Percentiles rank a stretch among this genome's conserved stretches.
phyloP scores from a whole-genome alignment of 495 filamentous ascomycete species.

The Penicillium robsamsonii region DNA sequence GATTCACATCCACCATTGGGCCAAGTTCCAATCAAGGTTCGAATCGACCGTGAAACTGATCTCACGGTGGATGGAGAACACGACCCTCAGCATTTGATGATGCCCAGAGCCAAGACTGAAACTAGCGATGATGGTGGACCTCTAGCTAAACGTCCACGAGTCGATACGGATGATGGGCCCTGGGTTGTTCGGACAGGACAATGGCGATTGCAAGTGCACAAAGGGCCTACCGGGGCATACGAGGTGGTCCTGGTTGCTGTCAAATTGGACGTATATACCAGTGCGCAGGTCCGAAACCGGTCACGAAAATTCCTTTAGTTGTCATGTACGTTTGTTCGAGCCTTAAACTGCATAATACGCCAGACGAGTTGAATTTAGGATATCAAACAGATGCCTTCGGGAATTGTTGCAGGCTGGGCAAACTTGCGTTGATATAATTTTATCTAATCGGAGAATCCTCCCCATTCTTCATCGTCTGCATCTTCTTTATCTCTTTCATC shows the following conservation, averaged over 20 bases:
- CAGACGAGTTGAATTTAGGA: not conserved
- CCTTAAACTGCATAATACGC: not conserved
- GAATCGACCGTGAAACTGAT: conserved; percentile 63
- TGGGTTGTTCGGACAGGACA: conserved; percentile 79
- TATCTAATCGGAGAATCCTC: conserved; percentile 47
- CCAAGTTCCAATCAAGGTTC: conserved; percentile 54
- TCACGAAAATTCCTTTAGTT: conserved; percentile 60
- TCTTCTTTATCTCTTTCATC: conserved; percentile 21
- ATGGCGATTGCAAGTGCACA: conserved; percentile 75
- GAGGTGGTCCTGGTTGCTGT: conserved; percentile 69
- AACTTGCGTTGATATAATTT: conserved; percentile 10
- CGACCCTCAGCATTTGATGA: conserved; percentile 5
- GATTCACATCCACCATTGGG: conserved; percentile 12
- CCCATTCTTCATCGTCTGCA: conserved; percentile 42
- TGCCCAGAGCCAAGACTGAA: conserved; percentile 9
- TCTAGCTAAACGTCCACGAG: conserved; percentile 51
- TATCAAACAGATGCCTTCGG: conserved; percentile 11
- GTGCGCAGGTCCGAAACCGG: conserved; percentile 66
- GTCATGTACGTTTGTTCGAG: not conserved
- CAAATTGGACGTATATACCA: conserved; percentile 73
- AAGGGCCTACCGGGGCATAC: conserved; percentile 37
- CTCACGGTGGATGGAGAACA: conserved; percentile 66
- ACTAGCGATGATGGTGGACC: conserved; percentile 20
- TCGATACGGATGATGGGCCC: conserved; percentile 24
- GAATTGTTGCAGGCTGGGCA: not conserved